Evolutionary conservation across 2,329 filamentous ascomycete species (phyloP), one percentile per base, ranked within the genome.

Genomic region (Cytospora piceicola): DNA sequence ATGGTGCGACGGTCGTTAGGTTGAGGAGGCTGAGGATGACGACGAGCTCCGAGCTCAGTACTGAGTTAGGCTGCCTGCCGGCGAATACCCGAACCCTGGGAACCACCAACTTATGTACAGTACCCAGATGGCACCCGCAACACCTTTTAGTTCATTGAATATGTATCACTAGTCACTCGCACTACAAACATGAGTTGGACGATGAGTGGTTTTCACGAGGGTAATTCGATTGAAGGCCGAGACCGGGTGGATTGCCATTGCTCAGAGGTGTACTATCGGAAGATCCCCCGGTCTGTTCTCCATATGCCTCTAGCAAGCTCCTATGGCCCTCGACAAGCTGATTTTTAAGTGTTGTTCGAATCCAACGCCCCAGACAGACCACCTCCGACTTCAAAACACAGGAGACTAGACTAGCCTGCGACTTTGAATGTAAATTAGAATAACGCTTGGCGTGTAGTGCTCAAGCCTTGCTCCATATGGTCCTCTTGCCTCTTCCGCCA

Each of bases 1-100:
- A n/a, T 17, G 51, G n/a, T 32, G 15, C 27, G 58, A 56, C 27
- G 36, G 56, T 57, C 53, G 63, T 67, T 34, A 57, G 51, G 34
- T 58, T 62, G 64, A 46, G 46, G 46, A 55, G 65, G 56, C 61
- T 64, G 64, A 67, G 36, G 67, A 68, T 64, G 67, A 68, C 64
- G 67, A 65, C 58, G 32, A 67, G 65, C 65, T 67, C 53, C 30
- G 32, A 49, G 52, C 46, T 29, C 52, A 52, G 54, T 57, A 42
- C 46, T 29, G 57, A 53, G 54, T 57, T 54, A 52, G 58, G 63
- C 46, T 60, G 63, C 65, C 55, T 52, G 62, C 39, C 53, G 22
- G 42, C 3, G 30, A 29, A 34, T 39, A 62, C 66, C 66, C 59
- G 64, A 67, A 67, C 65, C 65, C 65, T 61, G 51, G 30, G 11